phyloP scores from a whole-genome alignment of 2,329 filamentous ascomycete species.

The Scolecobasidium constrictum region DNA sequence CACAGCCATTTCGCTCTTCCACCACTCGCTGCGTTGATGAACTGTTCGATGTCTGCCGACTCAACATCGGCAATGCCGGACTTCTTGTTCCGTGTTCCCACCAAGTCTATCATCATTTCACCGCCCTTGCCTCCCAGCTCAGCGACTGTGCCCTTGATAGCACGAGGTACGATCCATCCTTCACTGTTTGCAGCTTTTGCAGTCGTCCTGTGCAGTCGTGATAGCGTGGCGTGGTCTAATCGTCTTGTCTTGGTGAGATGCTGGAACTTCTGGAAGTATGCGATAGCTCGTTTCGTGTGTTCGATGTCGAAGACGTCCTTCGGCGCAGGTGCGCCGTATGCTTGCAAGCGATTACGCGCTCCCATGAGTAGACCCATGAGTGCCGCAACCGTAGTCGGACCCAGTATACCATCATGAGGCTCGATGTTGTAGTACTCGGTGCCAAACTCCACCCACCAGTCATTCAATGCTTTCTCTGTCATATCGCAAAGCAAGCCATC shows the following conservation, averaged over 20 bases:
- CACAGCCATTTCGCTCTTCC: conserved; percentile 89
- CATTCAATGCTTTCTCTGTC: conserved; percentile 77
- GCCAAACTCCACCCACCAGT: conserved; percentile 95
- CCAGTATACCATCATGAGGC: conserved; percentile 83
- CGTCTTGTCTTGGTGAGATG: conserved; percentile 69
- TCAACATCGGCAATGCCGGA: conserved; percentile 87
- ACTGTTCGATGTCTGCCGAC: conserved; percentile 77
- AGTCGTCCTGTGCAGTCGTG: conserved; percentile 70
- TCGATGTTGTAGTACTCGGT: conserved; percentile 87
- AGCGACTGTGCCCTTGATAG: conserved; percentile 89
- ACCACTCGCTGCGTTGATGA: conserved; percentile 66
- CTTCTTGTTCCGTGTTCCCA: conserved; percentile 63
- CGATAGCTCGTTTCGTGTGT: conserved; percentile 71
- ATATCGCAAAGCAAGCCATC: conserved; percentile 89
- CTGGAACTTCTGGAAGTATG: conserved; percentile 80
- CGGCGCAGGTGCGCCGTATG: conserved; percentile 68
- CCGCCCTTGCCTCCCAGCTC: conserved; percentile 90
- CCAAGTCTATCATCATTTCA: conserved; percentile 92
- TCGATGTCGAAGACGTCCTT: conserved; percentile 90
- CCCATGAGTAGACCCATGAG: conserved; percentile 82
- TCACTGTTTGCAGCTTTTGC: conserved; percentile 84
- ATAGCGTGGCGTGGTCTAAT: conserved; percentile 73
- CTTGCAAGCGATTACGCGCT: conserved; percentile 78
- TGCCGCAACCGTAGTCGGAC: conserved; percentile 82
- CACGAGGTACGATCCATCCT: conserved; percentile 79